Evolutionary conservation across 2,329 filamentous ascomycete species (phyloP), one percentile per base, ranked within the genome.

Genomic region (Fusarium praegraminearum): DNA sequence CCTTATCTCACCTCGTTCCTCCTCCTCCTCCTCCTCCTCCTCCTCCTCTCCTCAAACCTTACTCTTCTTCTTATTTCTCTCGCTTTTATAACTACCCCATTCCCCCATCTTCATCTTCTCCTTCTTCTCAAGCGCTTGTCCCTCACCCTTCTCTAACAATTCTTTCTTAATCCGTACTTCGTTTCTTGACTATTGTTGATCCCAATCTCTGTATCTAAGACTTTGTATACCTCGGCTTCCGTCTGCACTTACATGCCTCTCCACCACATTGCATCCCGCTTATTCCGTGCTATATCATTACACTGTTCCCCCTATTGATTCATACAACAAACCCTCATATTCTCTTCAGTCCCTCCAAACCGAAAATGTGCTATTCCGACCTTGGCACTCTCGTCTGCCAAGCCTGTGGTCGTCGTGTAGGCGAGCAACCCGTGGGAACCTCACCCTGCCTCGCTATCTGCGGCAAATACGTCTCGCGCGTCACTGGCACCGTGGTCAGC

Each of bases 381-480:
- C 61, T 76, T 28, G 70, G 71, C 32, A 74, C 62, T 44, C 58
- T 75, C 49, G 36, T 73, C 55, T 76, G 74, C 59, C 44, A 58
- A 24, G 58, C 54, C 22, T 76, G 74, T 58, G 62, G 62, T 43
- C 71, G 73, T 8, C 70, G 69, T 15, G 67, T 76, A 11, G 69
- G 72, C 32, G 74, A 76, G 40, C 66, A 73, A 26, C 62, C 69
- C 28, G 43, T 69, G 24, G 73, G 74, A 50, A 72, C 67, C 32
- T 67, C 74, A 32, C 70, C 71, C 18, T 76, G 74, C 55, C 49
- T 65, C 49, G 33, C 63, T 24, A 70, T 61, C 49, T 76, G 74
- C 56, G 74, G 74, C 40, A 76, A 75, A 68, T 76, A 72, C 47
- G 64, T 76, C 54, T 76, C 73, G 36, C 67, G 70, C 20, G 70